A percentile compares a stretch with the other conserved stretches of the same genome.
These are phyloP conservation scores for Pinus taeda DNA, from an alignment of 75 land plant genomes.

Conservation along the genomic window DNA sequence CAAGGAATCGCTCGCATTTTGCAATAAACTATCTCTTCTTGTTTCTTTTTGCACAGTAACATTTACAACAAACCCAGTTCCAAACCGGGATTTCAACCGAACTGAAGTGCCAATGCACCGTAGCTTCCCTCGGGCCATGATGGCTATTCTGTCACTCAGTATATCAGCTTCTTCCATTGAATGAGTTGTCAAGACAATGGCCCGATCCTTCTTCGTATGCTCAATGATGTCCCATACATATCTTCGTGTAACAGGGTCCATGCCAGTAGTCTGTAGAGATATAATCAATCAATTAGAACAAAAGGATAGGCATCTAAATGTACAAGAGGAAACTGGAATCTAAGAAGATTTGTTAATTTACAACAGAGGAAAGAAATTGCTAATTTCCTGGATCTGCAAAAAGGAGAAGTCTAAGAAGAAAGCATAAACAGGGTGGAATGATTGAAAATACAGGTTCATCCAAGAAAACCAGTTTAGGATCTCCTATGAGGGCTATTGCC, in stretches of 20 bases:
- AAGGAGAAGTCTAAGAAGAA: too few species aligned
- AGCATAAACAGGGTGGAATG: too few species aligned
- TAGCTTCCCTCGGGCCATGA: constrained; percentile 25
- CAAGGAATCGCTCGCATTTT: constrained; percentile 3
- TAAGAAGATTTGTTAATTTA: neutral
- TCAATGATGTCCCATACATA: constrained; percentile 31
- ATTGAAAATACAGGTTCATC: constrained; percentile 27
- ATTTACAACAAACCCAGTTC: constrained; percentile 22
- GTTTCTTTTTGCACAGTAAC: neutral
- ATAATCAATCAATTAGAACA: neutral
- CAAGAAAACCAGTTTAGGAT: constrained; percentile 29
- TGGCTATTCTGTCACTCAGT: constrained; percentile 28
- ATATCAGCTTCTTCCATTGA: constrained; percentile 44
- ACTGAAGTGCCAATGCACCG: constrained; percentile 28
- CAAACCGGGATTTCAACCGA: constrained; percentile 21
- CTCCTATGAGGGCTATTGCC: constrained; percentile 33
- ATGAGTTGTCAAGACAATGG: constrained; percentile 30
- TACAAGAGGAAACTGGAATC: neutral
- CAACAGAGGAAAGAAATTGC: too few species aligned
- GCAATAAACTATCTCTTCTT: constrained; percentile 9
- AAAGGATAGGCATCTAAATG: neutral
- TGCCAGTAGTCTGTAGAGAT: constrained; percentile 26
- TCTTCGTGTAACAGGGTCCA: constrained; percentile 37
- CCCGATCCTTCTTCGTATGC: constrained; percentile 17
- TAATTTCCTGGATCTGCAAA: too few species aligned